Base-by-base conservation (phyloP, 2,329 filamentous ascomycete species). In the Penicillium aurantiogriseum region DNA sequence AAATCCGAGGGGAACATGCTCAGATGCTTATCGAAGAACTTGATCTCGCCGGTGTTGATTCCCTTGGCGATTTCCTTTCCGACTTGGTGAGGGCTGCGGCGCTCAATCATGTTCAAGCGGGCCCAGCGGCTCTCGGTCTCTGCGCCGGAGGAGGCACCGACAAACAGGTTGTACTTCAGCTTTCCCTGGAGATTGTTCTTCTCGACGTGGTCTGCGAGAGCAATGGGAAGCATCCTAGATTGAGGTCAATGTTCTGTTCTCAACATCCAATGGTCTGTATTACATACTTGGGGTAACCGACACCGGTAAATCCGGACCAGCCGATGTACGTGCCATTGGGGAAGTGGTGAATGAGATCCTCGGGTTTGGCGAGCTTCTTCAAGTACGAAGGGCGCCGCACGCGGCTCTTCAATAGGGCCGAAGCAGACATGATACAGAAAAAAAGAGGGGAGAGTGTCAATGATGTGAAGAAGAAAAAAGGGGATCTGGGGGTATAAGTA, bases 51-150 rank as follows among this genome's bases (percentile, higher is more conserved):
- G 67, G 88, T 86, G 75, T 96, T 96, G 78, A 96, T 95, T 10
- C 91, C 91, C 80, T 91, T 93, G 59, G 91, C 85, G 64, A 96
- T 96, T 58, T 89, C 84, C 80, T 95, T 96, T 71, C 91, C 91
- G 59, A 96, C 91, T 73, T 96, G 91, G 77, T 96, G 91, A 55
- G 91, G 91, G 66, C 85, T 85, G 56, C 91, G 85, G 56, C 91
- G 83, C 78, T 93, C 88, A 68, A 96, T 96, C 91, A 96, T 96
- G 77, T 96, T 88, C 62, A 93, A 80, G 5, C 80, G 76, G n/a
- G 92, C 91, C 92, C 92, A 96, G 75, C 91, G 83, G 76, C 94
- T 94, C 80, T 96, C 91, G 0, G 91, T 96, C 78, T 94, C 91
- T 19, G 91, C 89, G 38, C 91, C 91, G 17, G 90, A 92, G 5